Evolutionary conservation across 1,284 basidiomycete genomes (phyloP).

Genomic region (Cutaneotrichosporon cutaneum): DNA sequence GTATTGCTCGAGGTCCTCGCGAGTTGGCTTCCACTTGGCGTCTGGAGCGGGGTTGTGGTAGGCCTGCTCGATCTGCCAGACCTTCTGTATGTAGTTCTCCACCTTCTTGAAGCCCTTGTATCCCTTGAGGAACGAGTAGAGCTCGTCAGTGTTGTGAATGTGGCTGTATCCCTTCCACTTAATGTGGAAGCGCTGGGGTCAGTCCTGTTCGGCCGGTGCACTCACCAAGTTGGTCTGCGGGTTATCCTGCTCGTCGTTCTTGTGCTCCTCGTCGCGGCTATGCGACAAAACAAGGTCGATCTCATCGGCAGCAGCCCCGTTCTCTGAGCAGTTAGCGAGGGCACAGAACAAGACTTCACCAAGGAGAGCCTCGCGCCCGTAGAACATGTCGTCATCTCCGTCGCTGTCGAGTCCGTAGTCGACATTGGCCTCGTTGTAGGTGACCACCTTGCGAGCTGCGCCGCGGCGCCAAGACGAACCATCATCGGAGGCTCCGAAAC

Average conservation of each 20-base stretch:
- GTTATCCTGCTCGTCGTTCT: slow-evolving; percentile 71
- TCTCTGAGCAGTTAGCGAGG: slow-evolving; percentile 12
- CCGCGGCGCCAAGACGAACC: slow-evolving; percentile 77
- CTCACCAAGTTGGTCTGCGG: slow-evolving; percentile 82
- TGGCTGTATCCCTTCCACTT: slow-evolving; percentile 95
- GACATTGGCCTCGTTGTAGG: slow-evolving; percentile 62
- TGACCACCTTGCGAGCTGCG: slow-evolving; percentile 75
- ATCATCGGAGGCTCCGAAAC: slow-evolving; percentile 38
- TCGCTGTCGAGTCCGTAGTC: slow-evolving; percentile 65
- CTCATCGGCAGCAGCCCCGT: slow-evolving; percentile 60
- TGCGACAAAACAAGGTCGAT: slow-evolving; percentile 84
- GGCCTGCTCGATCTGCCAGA: slow-evolving; percentile 67
- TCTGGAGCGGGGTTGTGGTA: slow-evolving; percentile 57
- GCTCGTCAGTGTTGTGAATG: slow-evolving; percentile 94
- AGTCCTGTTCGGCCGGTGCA: slow-evolving; percentile 20
- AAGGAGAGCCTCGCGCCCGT: slow-evolving; percentile 60
- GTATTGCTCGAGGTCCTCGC: slow-evolving; percentile 86
- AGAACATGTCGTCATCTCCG: slow-evolving; percentile 63
- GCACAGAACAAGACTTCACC: slow-evolving; percentile 19
- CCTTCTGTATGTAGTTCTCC: slow-evolving; percentile 95
- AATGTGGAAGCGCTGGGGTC: slow-evolving; percentile 79
- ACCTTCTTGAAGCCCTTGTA: slow-evolving; percentile 88
- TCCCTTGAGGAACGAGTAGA: slow-evolving; percentile 77
- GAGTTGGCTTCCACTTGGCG: slow-evolving; percentile 64
- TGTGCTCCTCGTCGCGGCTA: slow-evolving; percentile 72